Conservation (phyloP, 148 eudicot species). For the Cornus kousa region DNA sequence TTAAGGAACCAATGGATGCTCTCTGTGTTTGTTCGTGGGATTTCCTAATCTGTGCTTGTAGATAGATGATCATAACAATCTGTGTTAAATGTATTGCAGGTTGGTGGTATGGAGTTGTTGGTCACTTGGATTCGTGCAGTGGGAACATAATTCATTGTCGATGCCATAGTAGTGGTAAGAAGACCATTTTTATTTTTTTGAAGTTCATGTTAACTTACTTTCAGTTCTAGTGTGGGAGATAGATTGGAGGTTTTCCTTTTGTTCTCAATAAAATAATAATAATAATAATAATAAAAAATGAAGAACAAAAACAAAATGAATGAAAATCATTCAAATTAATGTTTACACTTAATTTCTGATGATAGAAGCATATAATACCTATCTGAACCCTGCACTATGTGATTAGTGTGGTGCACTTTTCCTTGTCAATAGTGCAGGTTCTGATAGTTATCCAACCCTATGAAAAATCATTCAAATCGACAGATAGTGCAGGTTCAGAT, state of each 20-base stretch:
- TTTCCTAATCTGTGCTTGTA: not conserved
- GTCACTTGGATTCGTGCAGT: constrained; percentile 70
- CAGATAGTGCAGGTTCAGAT: no score
- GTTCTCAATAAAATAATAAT: not conserved
- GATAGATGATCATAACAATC: not conserved
- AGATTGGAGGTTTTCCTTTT: not conserved
- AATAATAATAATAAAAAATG: no score
- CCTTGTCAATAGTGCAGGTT: no score
- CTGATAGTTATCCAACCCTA: no score
- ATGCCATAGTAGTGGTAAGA: constrained; percentile 67
- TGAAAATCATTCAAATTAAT: not conserved
- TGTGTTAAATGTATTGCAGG: constrained; percentile 42
- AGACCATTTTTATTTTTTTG: not conserved
- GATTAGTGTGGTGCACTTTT: not conserved
- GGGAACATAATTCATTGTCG: constrained; percentile 46
- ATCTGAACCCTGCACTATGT: not conserved
- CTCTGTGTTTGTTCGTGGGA: not conserved
- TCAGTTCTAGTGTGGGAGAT: not conserved
- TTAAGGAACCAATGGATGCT: not conserved
- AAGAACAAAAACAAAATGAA: not conserved
- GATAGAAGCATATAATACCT: not conserved
- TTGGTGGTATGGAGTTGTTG: constrained; percentile 98
- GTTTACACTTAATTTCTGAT: not conserved
- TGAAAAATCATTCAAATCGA: no score
- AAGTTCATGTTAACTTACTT: not conserved